Base-by-base conservation (phyloP, 176 grass and related monocot species). In the Avena sativa region DNA sequence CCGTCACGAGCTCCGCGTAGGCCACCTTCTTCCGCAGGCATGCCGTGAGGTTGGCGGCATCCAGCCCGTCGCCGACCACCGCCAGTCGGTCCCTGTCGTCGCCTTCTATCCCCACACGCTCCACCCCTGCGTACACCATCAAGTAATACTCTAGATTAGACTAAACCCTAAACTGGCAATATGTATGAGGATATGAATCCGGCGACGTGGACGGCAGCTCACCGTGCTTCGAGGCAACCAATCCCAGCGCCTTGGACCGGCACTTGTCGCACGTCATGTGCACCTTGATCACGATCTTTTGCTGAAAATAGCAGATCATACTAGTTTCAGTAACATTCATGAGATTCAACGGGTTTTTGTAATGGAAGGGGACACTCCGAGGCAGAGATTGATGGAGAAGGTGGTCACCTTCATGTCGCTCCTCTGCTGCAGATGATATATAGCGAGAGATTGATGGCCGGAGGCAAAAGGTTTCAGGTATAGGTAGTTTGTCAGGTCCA, bases 261-360 rank as follows among this genome's bases (percentile, higher is more conserved):
- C 95, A 92, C 53, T 97, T 92, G 43, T 92, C 59, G 75, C 92
- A 89, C 16, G 19, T 82, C 86, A 94, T 88, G 11, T 88, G 76
- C 80, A 92, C 90, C 88, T 81, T 94, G 79, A 97, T 91, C 60
- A 94, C 90, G 28, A 97, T 91, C 80, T 89, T 89, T 34, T 88
- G 85, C 95, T 97, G 81, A 9, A 85, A 53, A 3, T 25, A 12
- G 12, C 3, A 40, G 30, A 30, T 20, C 19, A 14, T 36, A 47
- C 3, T 4, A 13, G 8, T 73, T 79, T 79, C 70, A 30, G 36
- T 25, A n/a, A 43, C 5, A 43, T 43, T 40, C 36, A 65, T 16
- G 2, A 30, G 44, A 60, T 43, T 6, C 51, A 13, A 34, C 17
- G 55, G 8, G 23, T 4, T 50, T 38, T 10, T 14, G 49, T 3